Base-by-base conservation (phyloP, 1,284 basidiomycete genomes). In the Trametes versicolor region DNA sequence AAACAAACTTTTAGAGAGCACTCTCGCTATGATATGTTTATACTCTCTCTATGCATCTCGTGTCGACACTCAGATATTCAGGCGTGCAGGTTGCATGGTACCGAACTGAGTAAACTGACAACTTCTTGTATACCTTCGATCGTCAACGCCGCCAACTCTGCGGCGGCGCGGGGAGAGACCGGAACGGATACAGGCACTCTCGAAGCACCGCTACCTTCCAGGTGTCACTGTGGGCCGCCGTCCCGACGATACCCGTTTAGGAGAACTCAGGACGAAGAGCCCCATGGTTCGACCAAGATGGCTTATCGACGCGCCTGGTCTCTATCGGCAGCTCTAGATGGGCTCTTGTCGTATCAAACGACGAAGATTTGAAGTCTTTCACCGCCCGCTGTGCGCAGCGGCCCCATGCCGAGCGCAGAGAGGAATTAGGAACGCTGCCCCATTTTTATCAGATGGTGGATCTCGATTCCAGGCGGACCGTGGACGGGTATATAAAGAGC, bases 371-470 rank as follows among this genome's bases (percentile, higher is more conserved):
- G 61, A 48, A 55, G 52, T 3, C 2, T 7, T 4, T 37, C 49
- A 23, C 54, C 54, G 52, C 54, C 61, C n/a, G 41, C 39, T 34
- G 32, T 21, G 47, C 37, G 27, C 53, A 62, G 47, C n/a, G 34
- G 17, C 36, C 51, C 59, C 51, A 51, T 25, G 47, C 58, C 43
- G 58, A 51, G 27, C 34, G 45, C 49, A 61, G 29, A 36, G 52
- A 39, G 32, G n/a, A 10, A 13, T 17, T 9, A 19, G 12, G 17
- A 4, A 43, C 1, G 3, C 19, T n/a, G 41, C 50, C 27, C 45
- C 47, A 15, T 39, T 47, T 51, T 66, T 64, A 66, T 69, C 63
- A 63, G 65, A 69, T 69, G 43, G 58, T 41, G 27, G 48, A 60
- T 66, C 57, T 50, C 21, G 65, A 63, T 63, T 37, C 41, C 21